Percentiles rank a stretch among this genome's conserved stretches.
Evolutionary conservation across 352 stramenopile species (phyloP).

Genomic region (Globisporangium yorkense): DNA sequence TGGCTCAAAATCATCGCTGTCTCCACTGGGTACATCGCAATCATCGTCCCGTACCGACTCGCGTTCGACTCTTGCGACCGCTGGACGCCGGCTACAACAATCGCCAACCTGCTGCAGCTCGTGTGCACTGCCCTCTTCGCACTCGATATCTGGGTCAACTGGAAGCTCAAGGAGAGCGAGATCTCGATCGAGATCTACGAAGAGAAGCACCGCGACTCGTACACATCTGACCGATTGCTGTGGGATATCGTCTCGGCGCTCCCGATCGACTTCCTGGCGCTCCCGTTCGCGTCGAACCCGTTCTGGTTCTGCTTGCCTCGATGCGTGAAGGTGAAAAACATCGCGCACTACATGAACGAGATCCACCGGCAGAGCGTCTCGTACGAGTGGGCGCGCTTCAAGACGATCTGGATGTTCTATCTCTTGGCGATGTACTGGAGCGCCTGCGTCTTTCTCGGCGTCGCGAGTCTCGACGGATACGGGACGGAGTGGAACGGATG

Average conservation of each 20-base stretch:
- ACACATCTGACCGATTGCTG: conserved; percentile 33
- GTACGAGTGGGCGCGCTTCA: conserved; percentile 49
- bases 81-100: conserved; percentile 16
- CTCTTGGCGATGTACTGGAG: conserved; percentile 53
- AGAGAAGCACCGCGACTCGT: conserved; percentile 29
- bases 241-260: conserved; percentile 39
- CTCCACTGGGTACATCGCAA: conserved; percentile 32
- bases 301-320: conserved; percentile 39
- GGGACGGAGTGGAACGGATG: conserved; percentile 44
- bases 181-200: conserved; percentile 52
- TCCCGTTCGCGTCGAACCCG: conserved; percentile 4
- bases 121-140: conserved; percentile 32
- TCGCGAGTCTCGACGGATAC: conserved; percentile 35
- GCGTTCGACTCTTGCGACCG: conserved; percentile 33
- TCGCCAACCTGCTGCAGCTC: conserved; percentile 25
- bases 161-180: conserved; percentile 32
- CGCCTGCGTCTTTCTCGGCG: conserved; percentile 41
- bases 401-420: conserved; percentile 50
- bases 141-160: conserved; percentile 53
- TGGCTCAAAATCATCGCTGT: conserved; percentile 36
- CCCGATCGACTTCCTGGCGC: conserved; percentile 36
- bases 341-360: conserved; percentile 50
- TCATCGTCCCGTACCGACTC: conserved; percentile 47
- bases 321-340: conserved; percentile 50
- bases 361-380: conserved; percentile 49